Percentiles rank a stretch among this genome's conserved stretches.
phyloP scores from a whole-genome alignment of 768 basidiomycete genomes.

The Mycena kentingensis region DNA sequence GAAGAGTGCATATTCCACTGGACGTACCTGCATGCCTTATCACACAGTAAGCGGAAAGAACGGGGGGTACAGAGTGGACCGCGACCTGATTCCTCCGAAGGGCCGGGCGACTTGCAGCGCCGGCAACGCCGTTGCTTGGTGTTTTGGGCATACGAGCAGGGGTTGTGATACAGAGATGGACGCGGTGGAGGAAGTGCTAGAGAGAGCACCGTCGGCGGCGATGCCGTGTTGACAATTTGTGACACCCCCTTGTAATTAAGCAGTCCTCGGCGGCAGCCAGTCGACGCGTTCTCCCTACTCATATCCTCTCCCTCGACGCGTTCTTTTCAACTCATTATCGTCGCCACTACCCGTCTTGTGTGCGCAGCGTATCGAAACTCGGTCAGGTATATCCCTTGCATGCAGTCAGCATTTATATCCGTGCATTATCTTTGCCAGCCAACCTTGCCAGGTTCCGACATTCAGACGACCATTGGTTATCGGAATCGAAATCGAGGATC shows the following conservation, averaged over 20 bases:
- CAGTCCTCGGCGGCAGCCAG: neutral
- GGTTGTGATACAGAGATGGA: too few species aligned
- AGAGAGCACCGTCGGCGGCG: too few species aligned
- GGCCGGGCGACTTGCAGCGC: slow-evolving; percentile 52
- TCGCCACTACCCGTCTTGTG: slow-evolving; percentile 73
- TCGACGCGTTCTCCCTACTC: neutral
- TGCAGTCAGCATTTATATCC: neutral
- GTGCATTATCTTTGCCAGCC: slow-evolving; percentile 12
- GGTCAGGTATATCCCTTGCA: slow-evolving; percentile 79
- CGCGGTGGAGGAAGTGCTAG: too few species aligned
- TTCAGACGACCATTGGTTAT: slow-evolving; percentile 78
- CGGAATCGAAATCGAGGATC: slow-evolving; percentile 79
- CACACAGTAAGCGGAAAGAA: too few species aligned
- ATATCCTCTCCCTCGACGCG: neutral
- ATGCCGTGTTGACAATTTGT: too few species aligned
- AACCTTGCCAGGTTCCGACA: slow-evolving; percentile 93
- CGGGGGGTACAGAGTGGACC: slow-evolving; percentile 1
- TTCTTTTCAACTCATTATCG: slow-evolving; percentile 57
- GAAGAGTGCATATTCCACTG: too few species aligned
- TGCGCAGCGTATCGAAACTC: slow-evolving; percentile 79
- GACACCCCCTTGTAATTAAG: neutral
- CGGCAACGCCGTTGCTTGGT: slow-evolving; percentile 40
- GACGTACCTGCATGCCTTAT: too few species aligned
- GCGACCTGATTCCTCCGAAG: slow-evolving; percentile 77
- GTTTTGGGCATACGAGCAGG: slow-evolving; percentile 73